These are phyloP conservation scores for Uronychia setigera DNA, from an alignment of 73 alveolate species.

Conservation along the genomic window DNA sequence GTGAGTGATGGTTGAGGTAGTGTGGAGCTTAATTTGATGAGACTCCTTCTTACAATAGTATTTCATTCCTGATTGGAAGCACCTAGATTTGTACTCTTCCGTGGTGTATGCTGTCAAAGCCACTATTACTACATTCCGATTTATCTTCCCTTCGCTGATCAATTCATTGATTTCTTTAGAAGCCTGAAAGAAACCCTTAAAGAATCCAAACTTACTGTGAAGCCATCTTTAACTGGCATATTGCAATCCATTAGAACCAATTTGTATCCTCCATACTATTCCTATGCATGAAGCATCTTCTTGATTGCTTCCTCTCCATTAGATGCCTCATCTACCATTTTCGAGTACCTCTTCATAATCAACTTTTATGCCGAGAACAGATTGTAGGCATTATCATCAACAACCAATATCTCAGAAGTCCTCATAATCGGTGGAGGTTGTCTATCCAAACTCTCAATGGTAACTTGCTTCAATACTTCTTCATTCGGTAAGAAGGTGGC, in stretches of 20 bases:
- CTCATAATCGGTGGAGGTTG: not conserved
- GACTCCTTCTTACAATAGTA: not conserved
- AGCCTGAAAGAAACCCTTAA: not conserved
- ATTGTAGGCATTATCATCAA: constrained; percentile 22
- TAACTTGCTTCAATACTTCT: too few relatives aligned
- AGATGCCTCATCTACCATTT: constrained; percentile 7
- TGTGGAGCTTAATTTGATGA: too few relatives aligned
- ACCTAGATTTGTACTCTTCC: constrained; percentile 17
- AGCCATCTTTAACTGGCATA: constrained; percentile 30
- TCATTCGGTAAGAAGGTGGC: too few relatives aligned
- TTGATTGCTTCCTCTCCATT: constrained; percentile 20
- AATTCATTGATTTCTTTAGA: constrained; percentile 4
- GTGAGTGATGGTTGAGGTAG: too few relatives aligned
- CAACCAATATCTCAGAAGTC: constrained; percentile 4
- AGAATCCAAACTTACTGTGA: not conserved
- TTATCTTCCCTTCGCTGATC: not conserved
- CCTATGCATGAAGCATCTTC: constrained; percentile 8
- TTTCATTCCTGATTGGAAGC: constrained; percentile 42
- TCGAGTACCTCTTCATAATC: not conserved
- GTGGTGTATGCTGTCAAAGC: constrained; percentile 37
- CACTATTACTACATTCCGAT: not conserved
- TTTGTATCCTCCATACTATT: not conserved
- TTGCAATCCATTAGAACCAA: constrained; percentile 26
- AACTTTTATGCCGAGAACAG: constrained; percentile 2
- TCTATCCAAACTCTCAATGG: not conserved